Evolutionary conservation across 768 basidiomycete genomes (phyloP).

Genomic region (Boletus sp.): DNA sequence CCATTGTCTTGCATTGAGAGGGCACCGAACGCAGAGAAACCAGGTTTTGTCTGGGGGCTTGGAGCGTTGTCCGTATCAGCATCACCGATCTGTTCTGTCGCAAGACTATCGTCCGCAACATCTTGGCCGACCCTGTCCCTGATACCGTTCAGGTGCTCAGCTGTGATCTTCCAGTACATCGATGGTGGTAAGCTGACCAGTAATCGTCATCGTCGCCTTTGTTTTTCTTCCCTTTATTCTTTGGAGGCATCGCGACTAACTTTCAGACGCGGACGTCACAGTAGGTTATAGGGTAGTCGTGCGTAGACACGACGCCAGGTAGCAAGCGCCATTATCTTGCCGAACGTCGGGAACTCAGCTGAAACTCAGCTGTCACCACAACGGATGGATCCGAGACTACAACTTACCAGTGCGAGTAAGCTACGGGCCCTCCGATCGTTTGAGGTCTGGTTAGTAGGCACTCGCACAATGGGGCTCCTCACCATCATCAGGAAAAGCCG

Average conservation of each 20-base stretch:
- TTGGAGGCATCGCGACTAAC: constrained; percentile 42
- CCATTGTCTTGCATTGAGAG: constrained; percentile 42
- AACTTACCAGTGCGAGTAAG: too few relatives aligned
- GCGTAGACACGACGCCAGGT: background rate
- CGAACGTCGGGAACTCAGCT: constrained; percentile 12
- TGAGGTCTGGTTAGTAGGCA: background rate
- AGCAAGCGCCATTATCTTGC: constrained; percentile 12
- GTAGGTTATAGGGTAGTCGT: background rate
- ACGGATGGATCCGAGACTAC: background rate
- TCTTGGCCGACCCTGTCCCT: constrained; percentile 70
- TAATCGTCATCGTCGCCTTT: constrained; percentile 77
- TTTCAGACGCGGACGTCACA: background rate
- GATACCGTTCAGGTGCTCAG: constrained; percentile 14
- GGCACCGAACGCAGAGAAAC: constrained; percentile 53
- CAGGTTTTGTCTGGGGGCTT: constrained; percentile 29
- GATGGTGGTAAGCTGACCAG: constrained; percentile 52
- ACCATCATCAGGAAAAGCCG: constrained; percentile 97
- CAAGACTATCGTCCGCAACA: constrained; percentile 41
- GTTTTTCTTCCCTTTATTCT: constrained; percentile 84
- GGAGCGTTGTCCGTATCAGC: constrained; percentile 45
- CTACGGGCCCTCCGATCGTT: background rate
- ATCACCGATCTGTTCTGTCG: constrained; percentile 29
- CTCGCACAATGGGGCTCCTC: constrained; percentile 75
- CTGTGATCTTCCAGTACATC: constrained; percentile 13
- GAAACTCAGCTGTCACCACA: background rate